Percentiles rank a stretch among this genome's conserved stretches.
phyloP scores from a whole-genome alignment of 108 stramenopile species.

The Conticribra guillardii region DNA sequence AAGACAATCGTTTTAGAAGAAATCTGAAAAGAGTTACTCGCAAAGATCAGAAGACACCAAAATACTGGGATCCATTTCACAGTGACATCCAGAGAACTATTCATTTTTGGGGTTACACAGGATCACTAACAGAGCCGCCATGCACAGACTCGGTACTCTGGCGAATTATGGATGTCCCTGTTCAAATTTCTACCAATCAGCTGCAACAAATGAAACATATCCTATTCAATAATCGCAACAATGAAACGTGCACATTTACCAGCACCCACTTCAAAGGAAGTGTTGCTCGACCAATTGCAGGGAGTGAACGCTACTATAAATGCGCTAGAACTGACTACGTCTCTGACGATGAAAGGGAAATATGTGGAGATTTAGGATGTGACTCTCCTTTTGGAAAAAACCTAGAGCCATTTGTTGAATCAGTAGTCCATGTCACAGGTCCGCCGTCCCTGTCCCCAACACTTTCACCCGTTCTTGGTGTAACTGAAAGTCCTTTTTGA shows the following conservation, averaged over 20 bases:
- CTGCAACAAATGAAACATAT: conserved; percentile 68
- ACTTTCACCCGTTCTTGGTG: neutral
- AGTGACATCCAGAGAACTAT: conserved; percentile 55
- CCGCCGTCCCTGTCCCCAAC: conserved; percentile 33
- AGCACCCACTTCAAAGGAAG: conserved; percentile 64
- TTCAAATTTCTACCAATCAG: conserved; percentile 61
- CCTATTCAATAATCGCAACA: conserved; percentile 64
- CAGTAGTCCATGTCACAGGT: conserved; percentile 28
- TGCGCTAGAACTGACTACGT: conserved; percentile 28
- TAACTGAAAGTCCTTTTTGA: neutral
- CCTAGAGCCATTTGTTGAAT: conserved; percentile 30
- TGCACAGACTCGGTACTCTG: conserved; percentile 71
- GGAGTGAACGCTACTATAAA: conserved; percentile 21
- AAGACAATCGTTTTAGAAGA: conserved; percentile 3
- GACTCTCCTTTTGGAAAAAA: conserved; percentile 28
- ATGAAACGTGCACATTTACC: conserved; percentile 56
- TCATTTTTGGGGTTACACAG: conserved; percentile 81
- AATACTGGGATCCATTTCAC: conserved; percentile 72
- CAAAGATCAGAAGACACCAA: conserved; percentile 24
- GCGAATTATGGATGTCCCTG: conserved; percentile 73
- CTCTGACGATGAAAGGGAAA: conserved; percentile 39
- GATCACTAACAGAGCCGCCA: conserved; percentile 81
- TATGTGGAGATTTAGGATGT: conserved; percentile 36
- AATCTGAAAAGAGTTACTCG: conserved; percentile 2
- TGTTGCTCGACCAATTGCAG: conserved; percentile 66